phyloP scores from a whole-genome alignment of 164 flowering plant genomes.

The Chloranthus sessilifolius region DNA sequence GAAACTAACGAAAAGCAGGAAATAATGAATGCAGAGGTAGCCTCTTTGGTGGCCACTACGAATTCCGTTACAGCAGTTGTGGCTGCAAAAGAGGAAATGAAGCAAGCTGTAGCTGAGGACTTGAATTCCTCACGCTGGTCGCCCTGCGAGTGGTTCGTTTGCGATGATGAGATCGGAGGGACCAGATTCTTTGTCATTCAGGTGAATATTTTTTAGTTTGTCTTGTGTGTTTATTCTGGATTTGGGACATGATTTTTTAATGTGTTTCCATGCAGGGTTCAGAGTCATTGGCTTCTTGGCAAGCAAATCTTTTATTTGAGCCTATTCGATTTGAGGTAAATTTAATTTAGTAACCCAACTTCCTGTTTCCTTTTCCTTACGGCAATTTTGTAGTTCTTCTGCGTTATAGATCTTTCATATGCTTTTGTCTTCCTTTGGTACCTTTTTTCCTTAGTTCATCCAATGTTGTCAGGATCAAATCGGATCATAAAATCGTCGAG shows the following conservation, averaged over 20 bases:
- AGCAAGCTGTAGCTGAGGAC: slow-evolving; percentile 92
- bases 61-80: slow-evolving; percentile 90
- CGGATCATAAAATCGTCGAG: too few species aligned
- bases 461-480: too few species aligned
- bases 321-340: slow-evolving; percentile 89
- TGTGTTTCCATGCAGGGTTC: slow-evolving; percentile 64
- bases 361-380: background rate
- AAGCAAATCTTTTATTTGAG: slow-evolving; percentile 90
- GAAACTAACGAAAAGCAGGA: background rate
- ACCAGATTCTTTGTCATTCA: slow-evolving; percentile 90
- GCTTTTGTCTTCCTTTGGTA: too few species aligned
- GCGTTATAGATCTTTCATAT: too few species aligned
- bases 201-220: slow-evolving; percentile 30
- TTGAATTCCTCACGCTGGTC: slow-evolving; percentile 62
- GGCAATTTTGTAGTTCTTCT: too few species aligned
- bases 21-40: slow-evolving; percentile 40
- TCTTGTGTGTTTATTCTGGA: background rate
- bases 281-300: slow-evolving; percentile 95
- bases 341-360: background rate
- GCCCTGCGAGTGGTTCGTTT: slow-evolving; percentile 95
- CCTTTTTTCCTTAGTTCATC: too few species aligned
- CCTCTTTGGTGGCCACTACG: slow-evolving; percentile 75
- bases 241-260: background rate
- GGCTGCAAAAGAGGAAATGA: slow-evolving; percentile 92
- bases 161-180: slow-evolving; percentile 67